Evolutionary conservation across 306 rosid species (phyloP).

Genomic region (Acacia acuminata): DNA sequence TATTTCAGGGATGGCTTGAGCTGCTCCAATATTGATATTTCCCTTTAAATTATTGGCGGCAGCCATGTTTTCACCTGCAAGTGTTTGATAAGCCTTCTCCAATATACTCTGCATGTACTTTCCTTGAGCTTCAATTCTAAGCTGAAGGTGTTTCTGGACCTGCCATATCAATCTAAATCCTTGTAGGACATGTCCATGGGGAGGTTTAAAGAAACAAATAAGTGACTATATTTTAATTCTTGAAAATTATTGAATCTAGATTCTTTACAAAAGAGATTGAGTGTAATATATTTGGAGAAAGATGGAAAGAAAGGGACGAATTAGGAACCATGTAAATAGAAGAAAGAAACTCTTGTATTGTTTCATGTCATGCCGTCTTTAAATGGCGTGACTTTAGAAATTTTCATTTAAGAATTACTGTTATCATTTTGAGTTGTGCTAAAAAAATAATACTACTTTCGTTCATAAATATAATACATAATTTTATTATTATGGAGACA

Average conservation of each 20-base stretch:
- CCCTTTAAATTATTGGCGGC: conserved; percentile 55
- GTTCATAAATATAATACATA: too few relatives aligned
- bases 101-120: conserved; percentile 99
- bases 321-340: not conserved
- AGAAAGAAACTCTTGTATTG: not conserved
- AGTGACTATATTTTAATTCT: not conserved
- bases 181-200: conserved; percentile 23
- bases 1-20: conserved; percentile 53
- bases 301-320: not conserved
- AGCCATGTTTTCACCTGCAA: conserved; percentile 89
- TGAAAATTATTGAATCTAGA: not conserved
- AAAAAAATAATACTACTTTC: not conserved
- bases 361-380: not conserved
- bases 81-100: conserved; percentile 98
- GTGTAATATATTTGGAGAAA: not conserved
- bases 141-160: conserved; percentile 95
- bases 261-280: not conserved
- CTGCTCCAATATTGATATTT: conserved; percentile 39
- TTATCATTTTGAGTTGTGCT: not conserved
- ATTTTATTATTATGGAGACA: too few relatives aligned
- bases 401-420: not conserved
- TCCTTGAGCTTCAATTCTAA: conserved; percentile 98
- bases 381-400: not conserved
- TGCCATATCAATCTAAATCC: conserved; percentile 40
- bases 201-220: not conserved